Conservation (phyloP, 371 early-diverging fungal genomes). For the Mucor lusitanicus region DNA sequence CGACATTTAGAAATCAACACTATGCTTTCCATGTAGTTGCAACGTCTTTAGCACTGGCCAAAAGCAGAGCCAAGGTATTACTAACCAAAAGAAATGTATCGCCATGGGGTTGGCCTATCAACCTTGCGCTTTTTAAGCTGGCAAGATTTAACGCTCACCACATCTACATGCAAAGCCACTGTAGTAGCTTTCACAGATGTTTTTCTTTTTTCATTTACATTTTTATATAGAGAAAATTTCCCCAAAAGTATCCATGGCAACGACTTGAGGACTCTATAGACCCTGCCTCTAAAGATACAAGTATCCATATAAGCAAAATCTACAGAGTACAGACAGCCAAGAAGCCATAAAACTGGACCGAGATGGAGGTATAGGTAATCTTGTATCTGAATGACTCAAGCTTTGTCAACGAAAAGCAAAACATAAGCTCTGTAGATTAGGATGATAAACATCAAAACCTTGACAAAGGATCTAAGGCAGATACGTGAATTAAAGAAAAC, state of each 20-base stretch:
- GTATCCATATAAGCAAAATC: neutral
- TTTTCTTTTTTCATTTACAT: slow-evolving; percentile 18
- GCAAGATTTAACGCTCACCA: no score
- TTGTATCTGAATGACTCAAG: slow-evolving; percentile 53
- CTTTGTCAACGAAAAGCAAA: slow-evolving; percentile 46
- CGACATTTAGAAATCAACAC: neutral
- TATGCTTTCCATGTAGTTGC: no score
- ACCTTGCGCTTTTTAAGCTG: no score
- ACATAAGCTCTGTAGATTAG: slow-evolving; percentile 25
- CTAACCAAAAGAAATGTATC: no score
- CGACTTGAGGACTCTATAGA: slow-evolving; percentile 12
- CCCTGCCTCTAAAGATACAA: neutral
- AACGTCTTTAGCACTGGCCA: no score
- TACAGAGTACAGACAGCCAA: slow-evolving; percentile 3
- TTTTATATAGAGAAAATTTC: slow-evolving; percentile 22
- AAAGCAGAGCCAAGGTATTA: no score
- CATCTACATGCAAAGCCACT: neutral
- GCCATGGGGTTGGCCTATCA: no score
- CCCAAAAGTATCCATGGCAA: slow-evolving; percentile 40
- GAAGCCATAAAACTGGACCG: slow-evolving; percentile 28
- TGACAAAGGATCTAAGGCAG: slow-evolving; percentile 56
- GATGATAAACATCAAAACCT: slow-evolving; percentile 12
- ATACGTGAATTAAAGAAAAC: slow-evolving; percentile 27
- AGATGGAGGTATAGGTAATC: slow-evolving; percentile 45
- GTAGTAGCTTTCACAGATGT: neutral